Percentiles rank a stretch among this genome's conserved stretches.
These are phyloP conservation scores for Globisporangium viniferum DNA, from an alignment of 352 stramenopile species.

Conservation along the genomic window DNA sequence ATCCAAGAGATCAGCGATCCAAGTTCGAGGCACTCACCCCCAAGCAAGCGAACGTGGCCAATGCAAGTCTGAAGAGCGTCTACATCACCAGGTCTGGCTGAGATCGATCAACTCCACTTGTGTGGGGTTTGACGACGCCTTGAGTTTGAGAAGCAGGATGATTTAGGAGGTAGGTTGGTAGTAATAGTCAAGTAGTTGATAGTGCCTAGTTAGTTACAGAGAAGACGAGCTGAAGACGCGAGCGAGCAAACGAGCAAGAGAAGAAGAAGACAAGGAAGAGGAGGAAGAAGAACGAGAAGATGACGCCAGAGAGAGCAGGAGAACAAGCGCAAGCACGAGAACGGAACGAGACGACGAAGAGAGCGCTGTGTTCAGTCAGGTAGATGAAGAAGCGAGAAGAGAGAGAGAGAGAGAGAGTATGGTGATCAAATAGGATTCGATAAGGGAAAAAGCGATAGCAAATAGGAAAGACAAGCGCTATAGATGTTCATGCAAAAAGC, in stretches of 20 bases:
- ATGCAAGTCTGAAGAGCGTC: not conserved
- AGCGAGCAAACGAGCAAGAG: not conserved
- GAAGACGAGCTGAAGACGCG: constrained; percentile 11
- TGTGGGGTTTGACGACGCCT: not conserved
- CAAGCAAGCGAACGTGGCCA: not conserved
- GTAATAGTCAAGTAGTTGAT: constrained; percentile 18
- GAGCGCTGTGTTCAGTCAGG: not conserved
- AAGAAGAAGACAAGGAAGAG: not conserved
- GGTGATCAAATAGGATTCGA: not conserved
- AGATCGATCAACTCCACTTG: not conserved
- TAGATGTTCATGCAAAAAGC: constrained; percentile 10
- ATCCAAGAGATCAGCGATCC: not conserved
- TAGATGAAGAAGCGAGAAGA: constrained; percentile 6
- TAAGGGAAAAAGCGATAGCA: not conserved
- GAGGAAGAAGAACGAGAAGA: not conserved
- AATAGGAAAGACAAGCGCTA: constrained; percentile 7
- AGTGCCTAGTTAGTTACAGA: constrained; percentile 16
- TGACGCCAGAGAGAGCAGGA: not conserved
- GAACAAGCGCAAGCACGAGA: constrained; percentile 4
- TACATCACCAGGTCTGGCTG: not conserved
- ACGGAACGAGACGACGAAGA: constrained; percentile 10
- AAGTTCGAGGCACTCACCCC: not conserved
- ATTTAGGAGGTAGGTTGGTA: constrained; percentile 15
- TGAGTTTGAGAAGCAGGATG: constrained; percentile 1
- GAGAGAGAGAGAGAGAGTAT: constrained; percentile 1